phyloP scores from a whole-genome alignment of 768 basidiomycete species.

The Lactarius tabidus region DNA sequence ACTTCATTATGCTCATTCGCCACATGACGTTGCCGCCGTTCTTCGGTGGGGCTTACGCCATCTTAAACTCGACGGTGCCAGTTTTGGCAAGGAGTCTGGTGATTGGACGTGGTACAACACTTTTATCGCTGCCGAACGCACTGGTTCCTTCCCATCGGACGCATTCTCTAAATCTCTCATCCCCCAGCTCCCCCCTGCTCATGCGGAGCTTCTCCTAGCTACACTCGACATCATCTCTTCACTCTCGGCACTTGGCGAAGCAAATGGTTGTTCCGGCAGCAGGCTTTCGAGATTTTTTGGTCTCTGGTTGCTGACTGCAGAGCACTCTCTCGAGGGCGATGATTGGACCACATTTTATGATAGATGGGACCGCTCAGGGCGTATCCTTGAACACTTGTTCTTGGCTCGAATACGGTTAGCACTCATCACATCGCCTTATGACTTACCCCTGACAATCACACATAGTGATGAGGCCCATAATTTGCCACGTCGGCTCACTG shows the following conservation, averaged over 20 bases:
- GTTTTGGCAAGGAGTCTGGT: slow-evolving; percentile 50
- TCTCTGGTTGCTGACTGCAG: slow-evolving; percentile 60
- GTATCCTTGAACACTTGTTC: slow-evolving; percentile 74
- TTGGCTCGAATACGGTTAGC: slow-evolving; percentile 64
- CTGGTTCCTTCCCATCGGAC: slow-evolving; percentile 53
- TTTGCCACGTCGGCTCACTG: slow-evolving; percentile 66
- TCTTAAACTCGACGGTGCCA: slow-evolving; percentile 53
- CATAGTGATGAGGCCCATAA: slow-evolving; percentile 57
- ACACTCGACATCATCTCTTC: slow-evolving; percentile 63
- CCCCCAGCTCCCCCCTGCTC: slow-evolving; percentile 54
- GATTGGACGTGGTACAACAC: slow-evolving; percentile 60
- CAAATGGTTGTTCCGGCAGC: slow-evolving; percentile 71
- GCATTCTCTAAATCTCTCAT: slow-evolving; percentile 60
- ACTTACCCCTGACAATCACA: not conserved
- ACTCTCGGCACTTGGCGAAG: slow-evolving; percentile 67
- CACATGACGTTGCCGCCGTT: slow-evolving; percentile 76
- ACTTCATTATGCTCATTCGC: slow-evolving; percentile 57
- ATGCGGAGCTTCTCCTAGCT: slow-evolving; percentile 53
- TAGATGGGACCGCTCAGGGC: slow-evolving; percentile 70
- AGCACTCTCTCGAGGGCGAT: slow-evolving; percentile 46
- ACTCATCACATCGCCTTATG: not conserved
- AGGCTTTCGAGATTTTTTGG: slow-evolving; percentile 72
- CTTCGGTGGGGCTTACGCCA: slow-evolving; percentile 80
- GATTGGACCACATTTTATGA: slow-evolving; percentile 65
- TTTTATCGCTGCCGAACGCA: slow-evolving; percentile 59